A percentile compares a stretch with the other conserved stretches of the same genome.
phyloP scores from a whole-genome alignment of 257 asterid genomes.

The Fraxinus anomala region DNA sequence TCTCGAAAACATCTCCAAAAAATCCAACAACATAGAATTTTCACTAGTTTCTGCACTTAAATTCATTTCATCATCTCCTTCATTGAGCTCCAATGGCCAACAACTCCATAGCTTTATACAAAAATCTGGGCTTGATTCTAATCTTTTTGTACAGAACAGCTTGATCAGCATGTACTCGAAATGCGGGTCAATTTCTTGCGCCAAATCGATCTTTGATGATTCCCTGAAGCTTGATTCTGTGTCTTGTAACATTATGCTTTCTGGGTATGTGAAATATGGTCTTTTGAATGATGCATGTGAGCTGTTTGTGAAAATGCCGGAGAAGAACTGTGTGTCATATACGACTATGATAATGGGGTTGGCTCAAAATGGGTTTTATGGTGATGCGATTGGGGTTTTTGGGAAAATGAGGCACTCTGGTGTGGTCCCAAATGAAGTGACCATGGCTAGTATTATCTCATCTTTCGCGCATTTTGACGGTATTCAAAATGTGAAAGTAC shows the following conservation, averaged over 20 bases:
- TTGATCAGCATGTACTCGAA: conserved; percentile 82
- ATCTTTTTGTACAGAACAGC: conserved; percentile 69
- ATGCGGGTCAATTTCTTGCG: conserved; percentile 49
- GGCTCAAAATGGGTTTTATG: conserved; percentile 50
- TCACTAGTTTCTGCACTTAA: conserved; percentile 64
- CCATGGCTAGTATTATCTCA: conserved; percentile 72
- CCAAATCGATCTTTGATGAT: conserved; percentile 54
- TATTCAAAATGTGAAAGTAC: conserved; percentile 38
- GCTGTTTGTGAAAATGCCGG: conserved; percentile 80
- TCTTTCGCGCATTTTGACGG: conserved; percentile 54
- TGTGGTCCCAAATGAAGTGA: conserved; percentile 67
- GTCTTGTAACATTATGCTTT: conserved; percentile 73
- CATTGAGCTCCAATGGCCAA: conserved; percentile 50
- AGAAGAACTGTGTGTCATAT: conserved; percentile 59
- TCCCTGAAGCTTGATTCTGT: conserved; percentile 50
- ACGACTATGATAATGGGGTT: conserved; percentile 85
- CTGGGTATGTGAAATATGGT: conserved; percentile 56
- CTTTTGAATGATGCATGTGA: conserved; percentile 51
- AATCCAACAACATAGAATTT: conserved; percentile 43
- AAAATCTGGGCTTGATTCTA: conserved; percentile 64
- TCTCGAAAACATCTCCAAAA: conserved; percentile 26
- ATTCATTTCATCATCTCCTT: conserved; percentile 53
- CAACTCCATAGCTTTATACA: conserved; percentile 57
- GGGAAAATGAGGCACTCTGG: conserved; percentile 66
- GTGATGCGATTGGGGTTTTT: conserved; percentile 54